Evolutionary conservation across 2,329 filamentous ascomycete species (phyloP).

Genomic region (Colletotrichum tanaceti): DNA sequence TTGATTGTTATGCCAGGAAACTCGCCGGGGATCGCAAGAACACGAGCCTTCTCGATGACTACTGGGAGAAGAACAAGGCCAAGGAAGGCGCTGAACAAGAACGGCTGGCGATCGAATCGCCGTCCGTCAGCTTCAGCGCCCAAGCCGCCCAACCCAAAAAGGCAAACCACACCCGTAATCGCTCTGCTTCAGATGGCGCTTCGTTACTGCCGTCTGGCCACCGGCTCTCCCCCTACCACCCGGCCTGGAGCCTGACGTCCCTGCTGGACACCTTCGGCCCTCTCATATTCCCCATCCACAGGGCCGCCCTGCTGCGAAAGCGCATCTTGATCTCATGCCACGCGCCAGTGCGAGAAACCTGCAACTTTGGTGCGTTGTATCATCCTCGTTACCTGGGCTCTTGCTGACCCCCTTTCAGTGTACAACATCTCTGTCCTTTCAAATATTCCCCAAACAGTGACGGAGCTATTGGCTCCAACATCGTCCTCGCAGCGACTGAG

Average conservation of each 20-base stretch:
- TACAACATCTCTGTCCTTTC: constrained; percentile 95
- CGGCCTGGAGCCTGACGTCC: constrained; percentile 82
- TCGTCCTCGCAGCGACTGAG: constrained; percentile 74
- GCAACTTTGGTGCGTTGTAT: constrained; percentile 81
- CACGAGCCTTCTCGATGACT: constrained; percentile 75
- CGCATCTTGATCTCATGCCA: constrained; percentile 88
- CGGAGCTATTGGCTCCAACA: constrained; percentile 73
- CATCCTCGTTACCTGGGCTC: background rate
- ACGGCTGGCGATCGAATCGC: constrained; percentile 63
- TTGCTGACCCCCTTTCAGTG: constrained; percentile 63
- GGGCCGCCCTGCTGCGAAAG: constrained; percentile 86
- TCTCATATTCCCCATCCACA: constrained; percentile 89
- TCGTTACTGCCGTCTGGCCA: constrained; percentile 70
- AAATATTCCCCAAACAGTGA: constrained; percentile 82
- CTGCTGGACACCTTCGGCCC: constrained; percentile 89
- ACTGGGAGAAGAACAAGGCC: constrained; percentile 76
- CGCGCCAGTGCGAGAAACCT: constrained; percentile 85
- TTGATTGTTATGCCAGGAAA: constrained; percentile 54
- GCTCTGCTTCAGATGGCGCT: constrained; percentile 72
- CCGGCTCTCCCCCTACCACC: constrained; percentile 81
- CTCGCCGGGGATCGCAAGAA: constrained; percentile 74
- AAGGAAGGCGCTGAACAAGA: constrained; percentile 52
- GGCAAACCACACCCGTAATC: constrained; percentile 62
- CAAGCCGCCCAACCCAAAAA: constrained; percentile 53
- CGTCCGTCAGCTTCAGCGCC: constrained; percentile 55